Percentiles rank a stretch among this genome's conserved stretches.
These are phyloP conservation scores for Centrapalus pauciflorus DNA, from an alignment of 129 eudicot species.

Conservation along the genomic window DNA sequence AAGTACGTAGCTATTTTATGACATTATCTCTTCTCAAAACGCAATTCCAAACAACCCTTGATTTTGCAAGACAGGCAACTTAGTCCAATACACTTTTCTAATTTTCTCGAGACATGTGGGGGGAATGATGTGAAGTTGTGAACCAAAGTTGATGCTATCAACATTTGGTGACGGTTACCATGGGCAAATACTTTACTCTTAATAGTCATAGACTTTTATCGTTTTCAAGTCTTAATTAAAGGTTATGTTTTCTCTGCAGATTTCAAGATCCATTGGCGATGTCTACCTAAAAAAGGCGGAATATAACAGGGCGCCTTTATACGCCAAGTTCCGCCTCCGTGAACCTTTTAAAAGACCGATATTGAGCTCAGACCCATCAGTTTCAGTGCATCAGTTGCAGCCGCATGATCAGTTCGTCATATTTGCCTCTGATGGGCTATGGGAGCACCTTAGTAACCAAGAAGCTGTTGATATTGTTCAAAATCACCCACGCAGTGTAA, in stretches of 20 bases:
- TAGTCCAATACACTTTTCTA: no score
- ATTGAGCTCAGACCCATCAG: constrained; percentile 82
- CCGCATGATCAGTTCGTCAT: constrained; percentile 90
- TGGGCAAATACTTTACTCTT: neutral
- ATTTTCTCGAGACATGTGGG: no score
- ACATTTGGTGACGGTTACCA: neutral
- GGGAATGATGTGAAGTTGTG: no score
- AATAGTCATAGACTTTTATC: neutral
- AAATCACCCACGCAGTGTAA: constrained; percentile 66
- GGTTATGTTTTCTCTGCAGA: constrained; percentile 31
- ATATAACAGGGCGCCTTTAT: constrained; percentile 84
- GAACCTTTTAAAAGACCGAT: constrained; percentile 84
- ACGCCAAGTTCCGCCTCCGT: constrained; percentile 75
- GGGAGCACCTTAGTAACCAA: constrained; percentile 97
- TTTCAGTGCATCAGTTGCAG: constrained; percentile 63
- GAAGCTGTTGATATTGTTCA: constrained; percentile 92
- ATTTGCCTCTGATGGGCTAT: constrained; percentile 97
- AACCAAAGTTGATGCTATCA: no score
- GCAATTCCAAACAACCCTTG: no score
- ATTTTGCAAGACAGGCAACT: no score
- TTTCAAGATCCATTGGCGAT: constrained; percentile 92
- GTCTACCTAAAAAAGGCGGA: constrained; percentile 81
- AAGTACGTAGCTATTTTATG: no score
- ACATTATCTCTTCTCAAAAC: no score
- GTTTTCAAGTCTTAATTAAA: neutral